phyloP scores from a whole-genome alignment of 2,329 filamentous ascomycete genomes.

The Trichoderma endophyticum region DNA sequence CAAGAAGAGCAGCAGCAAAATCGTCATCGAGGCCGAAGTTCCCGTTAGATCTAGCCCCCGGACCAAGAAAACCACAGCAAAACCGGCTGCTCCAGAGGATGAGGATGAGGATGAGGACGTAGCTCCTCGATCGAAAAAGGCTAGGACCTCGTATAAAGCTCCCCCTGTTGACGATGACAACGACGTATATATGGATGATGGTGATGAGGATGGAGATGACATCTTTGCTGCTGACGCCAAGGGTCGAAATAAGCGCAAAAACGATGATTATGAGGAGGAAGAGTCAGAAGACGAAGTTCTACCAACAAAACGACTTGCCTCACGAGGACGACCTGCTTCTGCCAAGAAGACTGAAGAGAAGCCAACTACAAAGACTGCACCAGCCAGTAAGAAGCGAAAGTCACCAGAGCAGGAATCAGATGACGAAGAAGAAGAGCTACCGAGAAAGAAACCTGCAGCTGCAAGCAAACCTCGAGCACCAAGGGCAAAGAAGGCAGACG shows the following conservation, averaged over 20 bases:
- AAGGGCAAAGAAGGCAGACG: slow-evolving; percentile 62
- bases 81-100: slow-evolving; percentile 28
- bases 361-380: slow-evolving; percentile 26
- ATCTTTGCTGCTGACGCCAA: slow-evolving; percentile 75
- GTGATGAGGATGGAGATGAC: slow-evolving; percentile 70
- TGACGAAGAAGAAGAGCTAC: slow-evolving; percentile 53
- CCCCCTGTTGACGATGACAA: slow-evolving; percentile 48
- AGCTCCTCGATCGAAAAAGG: slow-evolving; percentile 40
- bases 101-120: slow-evolving; percentile 30
- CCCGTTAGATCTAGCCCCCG: slow-evolving; percentile 54
- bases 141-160: slow-evolving; percentile 41
- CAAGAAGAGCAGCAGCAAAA: slow-evolving; percentile 40
- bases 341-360: slow-evolving; percentile 30
- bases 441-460: slow-evolving; percentile 56
- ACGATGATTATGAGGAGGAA: slow-evolving; percentile 72
- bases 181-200: slow-evolving; percentile 62
- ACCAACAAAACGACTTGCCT: slow-evolving; percentile 56
- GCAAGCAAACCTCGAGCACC: slow-evolving; percentile 57
- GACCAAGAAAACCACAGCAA: slow-evolving; percentile 39
- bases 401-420: slow-evolving; percentile 53
- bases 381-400: slow-evolving; percentile 54
- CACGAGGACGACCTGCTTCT: slow-evolving; percentile 35
- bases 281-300: slow-evolving; percentile 68
- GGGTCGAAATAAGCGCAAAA: slow-evolving; percentile 62
- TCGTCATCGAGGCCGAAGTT: slow-evolving; percentile 38